Base-by-base conservation (phyloP, 1,284 basidiomycete genomes). In the Gymnopus androsaceus region DNA sequence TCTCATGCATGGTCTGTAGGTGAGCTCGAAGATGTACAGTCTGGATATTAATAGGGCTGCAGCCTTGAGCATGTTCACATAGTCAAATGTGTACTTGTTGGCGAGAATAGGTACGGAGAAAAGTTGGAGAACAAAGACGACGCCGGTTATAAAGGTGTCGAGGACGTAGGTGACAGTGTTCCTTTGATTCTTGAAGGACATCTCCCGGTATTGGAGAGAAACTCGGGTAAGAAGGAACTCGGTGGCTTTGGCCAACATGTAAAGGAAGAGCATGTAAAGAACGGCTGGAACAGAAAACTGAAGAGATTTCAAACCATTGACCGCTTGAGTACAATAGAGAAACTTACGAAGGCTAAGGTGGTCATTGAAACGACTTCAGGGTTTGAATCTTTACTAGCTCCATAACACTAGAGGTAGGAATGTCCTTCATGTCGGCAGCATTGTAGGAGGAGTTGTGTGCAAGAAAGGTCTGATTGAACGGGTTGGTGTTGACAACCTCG, bases 81-180 rank as follows among this genome's bases (percentile, higher is more conserved):
- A 25, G n/a, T 41, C n/a, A 12, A 56, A 42, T 15, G 48, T 56
- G 28, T 52, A 56, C n/a, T 37, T 33, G 14, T 45, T 49, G 17
- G 40, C 17, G 33, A 51, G 40, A 11, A 44, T 23, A 4, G 55
- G 55, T 3, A 49, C 45, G 12, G 48, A 23, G n/a, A 51, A 9
- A 41, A 56, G 48, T 37, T 56, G 55, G 40, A 56, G 40, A 4
- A 45, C 50, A 7, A 56, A 41, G 23, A 41, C 55, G 6, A 44
- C 49, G 4, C 40, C 37, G 7, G 49, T 56, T 11, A 51, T 34
- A 21, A 51, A 36, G 6, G 49, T 37, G 17, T 51, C 50, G 44
- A 56, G 50, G 33, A 44, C 41, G 27, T 56, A 56, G 3, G 55
- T 56, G 36, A 51, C 41, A 12, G 55, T 51, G 21, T 56, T 56